Percentiles rank a stretch among this genome's conserved stretches.
phyloP scores from a whole-genome alignment of 2,329 filamentous ascomycete species.

The Trichoderma polysporum region DNA sequence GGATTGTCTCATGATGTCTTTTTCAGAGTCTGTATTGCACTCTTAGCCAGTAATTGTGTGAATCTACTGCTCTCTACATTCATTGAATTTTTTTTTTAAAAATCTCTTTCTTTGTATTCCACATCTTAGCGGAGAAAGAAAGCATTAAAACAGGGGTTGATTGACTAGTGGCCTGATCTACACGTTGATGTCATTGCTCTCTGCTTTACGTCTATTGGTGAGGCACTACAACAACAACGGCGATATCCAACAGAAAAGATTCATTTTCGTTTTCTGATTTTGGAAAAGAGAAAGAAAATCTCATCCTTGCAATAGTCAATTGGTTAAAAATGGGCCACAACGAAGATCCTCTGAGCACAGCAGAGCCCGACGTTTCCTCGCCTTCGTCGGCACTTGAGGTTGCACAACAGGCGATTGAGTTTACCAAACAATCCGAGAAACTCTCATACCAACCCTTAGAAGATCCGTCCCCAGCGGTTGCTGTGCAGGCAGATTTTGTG shows the following conservation, averaged over 20 bases:
- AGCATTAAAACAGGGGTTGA: background rate
- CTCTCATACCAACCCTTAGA: conserved; percentile 45
- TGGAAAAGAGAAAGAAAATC: background rate
- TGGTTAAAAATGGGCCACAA: background rate
- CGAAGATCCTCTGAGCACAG: background rate
- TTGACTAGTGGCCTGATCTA: background rate
- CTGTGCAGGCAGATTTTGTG: conserved; percentile 62
- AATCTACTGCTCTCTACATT: too few species aligned
- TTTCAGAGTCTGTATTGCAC: background rate
- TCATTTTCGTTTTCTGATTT: background rate
- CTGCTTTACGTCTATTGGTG: background rate
- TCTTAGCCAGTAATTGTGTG: background rate
- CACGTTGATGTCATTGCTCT: conserved; percentile 1
- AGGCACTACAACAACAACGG: background rate
- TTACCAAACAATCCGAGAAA: conserved; percentile 61
- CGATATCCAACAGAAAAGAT: background rate
- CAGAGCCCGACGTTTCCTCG: background rate
- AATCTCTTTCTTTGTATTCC: background rate
- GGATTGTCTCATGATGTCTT: background rate
- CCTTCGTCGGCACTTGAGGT: conserved; percentile 28
- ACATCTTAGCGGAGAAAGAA: background rate
- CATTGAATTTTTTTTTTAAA: background rate
- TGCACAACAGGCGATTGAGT: conserved; percentile 51
- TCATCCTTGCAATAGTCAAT: background rate
- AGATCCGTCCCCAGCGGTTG: conserved; percentile 41